Percentiles rank a stretch among this genome's conserved stretches.
Evolutionary conservation across 2,329 filamentous ascomycete species (phyloP).

Genomic region (Geosmithia putterillii): DNA sequence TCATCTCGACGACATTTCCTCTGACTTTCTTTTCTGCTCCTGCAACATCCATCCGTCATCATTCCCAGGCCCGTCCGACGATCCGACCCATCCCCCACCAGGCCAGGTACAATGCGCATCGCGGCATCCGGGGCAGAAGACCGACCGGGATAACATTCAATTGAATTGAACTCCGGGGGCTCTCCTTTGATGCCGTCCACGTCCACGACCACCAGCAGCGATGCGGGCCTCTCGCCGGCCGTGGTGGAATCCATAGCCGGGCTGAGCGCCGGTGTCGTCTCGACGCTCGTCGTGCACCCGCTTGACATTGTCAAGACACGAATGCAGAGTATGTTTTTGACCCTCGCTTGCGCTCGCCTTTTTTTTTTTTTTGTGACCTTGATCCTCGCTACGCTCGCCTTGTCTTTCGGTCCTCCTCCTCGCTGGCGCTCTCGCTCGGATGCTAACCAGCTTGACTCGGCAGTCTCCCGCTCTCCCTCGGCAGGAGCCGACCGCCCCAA

Average conservation of each 20-base stretch:
- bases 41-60: no score
- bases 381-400: neutral
- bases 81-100: no score
- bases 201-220: constrained; percentile 30
- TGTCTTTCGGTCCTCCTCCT: no score
- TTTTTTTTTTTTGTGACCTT: neutral
- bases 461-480: constrained; percentile 38
- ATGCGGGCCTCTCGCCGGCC: constrained; percentile 59
- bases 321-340: constrained; percentile 57
- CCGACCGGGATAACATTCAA: no score
- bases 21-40: neutral
- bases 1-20: neutral
- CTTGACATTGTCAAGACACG: constrained; percentile 95
- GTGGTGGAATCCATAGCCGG: constrained; percentile 81
- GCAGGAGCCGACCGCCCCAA: constrained; percentile 27
- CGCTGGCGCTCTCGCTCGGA: neutral
- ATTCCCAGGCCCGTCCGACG: no score
- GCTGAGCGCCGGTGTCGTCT: constrained; percentile 75
- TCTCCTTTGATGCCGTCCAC: no score
- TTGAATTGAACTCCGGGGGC: no score
- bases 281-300: constrained; percentile 80
- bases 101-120: no score
- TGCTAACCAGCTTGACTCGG: constrained; percentile 2
- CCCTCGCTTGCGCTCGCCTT: neutral
- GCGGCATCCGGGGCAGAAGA: no score